Evolutionary conservation across 192 early-diverging fungal species (phyloP).

Genomic region (Podila minutissima): DNA sequence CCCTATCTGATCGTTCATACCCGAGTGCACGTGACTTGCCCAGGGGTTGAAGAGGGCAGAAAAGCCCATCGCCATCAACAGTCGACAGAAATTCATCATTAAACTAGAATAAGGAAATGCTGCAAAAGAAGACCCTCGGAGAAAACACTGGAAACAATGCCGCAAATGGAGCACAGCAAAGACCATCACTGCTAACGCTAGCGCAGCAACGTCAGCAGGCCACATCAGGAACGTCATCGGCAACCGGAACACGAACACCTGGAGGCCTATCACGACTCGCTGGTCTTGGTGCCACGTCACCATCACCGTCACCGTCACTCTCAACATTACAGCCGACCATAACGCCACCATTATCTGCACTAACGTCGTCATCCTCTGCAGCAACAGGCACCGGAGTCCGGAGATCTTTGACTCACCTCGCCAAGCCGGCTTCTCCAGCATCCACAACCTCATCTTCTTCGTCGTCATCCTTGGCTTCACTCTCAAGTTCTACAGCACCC

Average conservation of each 20-base stretch:
- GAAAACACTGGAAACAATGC: background rate
- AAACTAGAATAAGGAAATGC: background rate
- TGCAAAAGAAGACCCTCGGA: background rate
- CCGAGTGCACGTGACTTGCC: no score
- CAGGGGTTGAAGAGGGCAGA: no score
- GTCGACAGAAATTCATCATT: background rate
- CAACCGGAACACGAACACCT: background rate
- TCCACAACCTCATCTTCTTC: background rate
- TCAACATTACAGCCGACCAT: background rate
- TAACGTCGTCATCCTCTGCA: background rate
- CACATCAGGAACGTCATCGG: background rate
- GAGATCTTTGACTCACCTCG: background rate
- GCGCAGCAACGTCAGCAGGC: background rate
- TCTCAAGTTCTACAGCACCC: background rate
- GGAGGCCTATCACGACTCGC: background rate
- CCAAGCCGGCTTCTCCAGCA: background rate
- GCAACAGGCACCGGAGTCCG: background rate
- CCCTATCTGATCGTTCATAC: no score
- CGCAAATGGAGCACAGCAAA: background rate
- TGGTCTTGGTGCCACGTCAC: background rate
- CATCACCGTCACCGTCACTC: no score
- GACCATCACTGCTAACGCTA: background rate
- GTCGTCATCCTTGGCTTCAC: conserved; percentile 5
- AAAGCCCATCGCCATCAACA: background rate
- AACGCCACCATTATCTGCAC: background rate